Evolutionary conservation across 805 yeast species (phyloP).

Genomic region (Candida namnaoensis): DNA sequence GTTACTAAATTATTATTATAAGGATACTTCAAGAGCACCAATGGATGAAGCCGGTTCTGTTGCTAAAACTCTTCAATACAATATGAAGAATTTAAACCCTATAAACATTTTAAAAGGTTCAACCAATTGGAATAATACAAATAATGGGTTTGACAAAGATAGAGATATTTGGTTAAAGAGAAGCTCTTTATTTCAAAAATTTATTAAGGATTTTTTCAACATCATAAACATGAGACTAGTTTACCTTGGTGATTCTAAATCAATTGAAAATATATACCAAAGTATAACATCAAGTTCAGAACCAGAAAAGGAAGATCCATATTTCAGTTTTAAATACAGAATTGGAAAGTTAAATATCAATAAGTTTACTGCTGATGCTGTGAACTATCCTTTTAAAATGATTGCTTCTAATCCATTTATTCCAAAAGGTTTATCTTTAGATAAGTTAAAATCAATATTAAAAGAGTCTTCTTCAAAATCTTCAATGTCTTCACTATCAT

Average conservation of each 20-base stretch:
- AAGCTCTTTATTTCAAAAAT: conserved; percentile 27
- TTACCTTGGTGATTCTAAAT: conserved; percentile 20
- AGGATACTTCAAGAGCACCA: conserved; percentile 26
- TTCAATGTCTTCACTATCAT: conserved; percentile 21
- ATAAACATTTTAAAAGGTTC: conserved; percentile 36
- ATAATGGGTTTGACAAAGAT: conserved; percentile 25
- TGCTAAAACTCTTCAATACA: conserved; percentile 29
- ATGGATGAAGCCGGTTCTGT: conserved; percentile 39
- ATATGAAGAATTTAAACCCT: conserved; percentile 20
- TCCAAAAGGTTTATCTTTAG: conserved; percentile 23
- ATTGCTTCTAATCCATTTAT: conserved; percentile 25
- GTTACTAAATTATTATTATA: conserved; percentile 34
- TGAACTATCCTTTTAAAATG: not conserved
- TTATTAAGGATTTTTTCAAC: conserved; percentile 20
- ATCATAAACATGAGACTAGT: conserved; percentile 24
- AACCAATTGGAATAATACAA: conserved; percentile 20
- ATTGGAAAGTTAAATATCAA: not conserved
- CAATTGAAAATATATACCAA: not conserved
- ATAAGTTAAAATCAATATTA: conserved; percentile 14
- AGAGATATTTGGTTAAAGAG: conserved; percentile 33
- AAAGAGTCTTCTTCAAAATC: conserved; percentile 18
- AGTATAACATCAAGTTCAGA: not conserved
- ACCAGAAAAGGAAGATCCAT: conserved; percentile 21
- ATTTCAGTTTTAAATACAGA: conserved; percentile 36
- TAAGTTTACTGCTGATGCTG: conserved; percentile 3